Conservation (phyloP, 2,329 filamentous ascomycete genomes). For the Penicillium sumatraense region DNA sequence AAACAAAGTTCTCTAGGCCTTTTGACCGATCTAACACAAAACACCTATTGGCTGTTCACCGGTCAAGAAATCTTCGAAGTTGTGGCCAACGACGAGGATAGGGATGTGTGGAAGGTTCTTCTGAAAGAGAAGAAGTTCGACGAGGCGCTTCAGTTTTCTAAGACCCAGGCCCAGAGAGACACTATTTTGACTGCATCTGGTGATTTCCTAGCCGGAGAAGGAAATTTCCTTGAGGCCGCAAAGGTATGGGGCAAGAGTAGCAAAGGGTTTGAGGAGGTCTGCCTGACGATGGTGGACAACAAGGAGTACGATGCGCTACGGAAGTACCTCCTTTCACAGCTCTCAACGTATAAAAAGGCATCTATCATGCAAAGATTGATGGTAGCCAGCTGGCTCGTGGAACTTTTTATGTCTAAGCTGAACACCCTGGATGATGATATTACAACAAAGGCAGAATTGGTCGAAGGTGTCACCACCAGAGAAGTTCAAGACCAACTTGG, state of each 20-base stretch:
- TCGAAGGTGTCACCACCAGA: slow-evolving; percentile 70
- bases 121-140: slow-evolving; percentile 86
- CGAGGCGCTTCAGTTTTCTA: slow-evolving; percentile 81
- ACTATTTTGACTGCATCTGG: slow-evolving; percentile 90
- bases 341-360: slow-evolving; percentile 79
- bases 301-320: slow-evolving; percentile 87
- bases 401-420: slow-evolving; percentile 96
- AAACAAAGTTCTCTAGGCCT: slow-evolving; percentile 82
- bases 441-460: slow-evolving; percentile 81
- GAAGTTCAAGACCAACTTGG: slow-evolving; percentile 72
- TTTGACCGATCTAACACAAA: slow-evolving; percentile 88
- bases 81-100: slow-evolving; percentile 83
- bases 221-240: slow-evolving; percentile 83
- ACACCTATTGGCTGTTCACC: slow-evolving; percentile 97
- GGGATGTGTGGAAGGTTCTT: slow-evolving; percentile 95
- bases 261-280: slow-evolving; percentile 96
- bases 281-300: slow-evolving; percentile 85
- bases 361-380: slow-evolving; percentile 91
- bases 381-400: slow-evolving; percentile 92
- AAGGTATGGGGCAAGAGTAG: slow-evolving; percentile 91
- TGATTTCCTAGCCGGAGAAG: slow-evolving; percentile 81
- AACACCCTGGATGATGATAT: slow-evolving; percentile 95
- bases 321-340: slow-evolving; percentile 84
- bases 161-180: slow-evolving; percentile 80
- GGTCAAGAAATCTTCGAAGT: slow-evolving; percentile 91